These are phyloP conservation scores for Aegilops bicornis DNA, from an alignment of 176 grass and related monocot species.

Conservation along the genomic window DNA sequence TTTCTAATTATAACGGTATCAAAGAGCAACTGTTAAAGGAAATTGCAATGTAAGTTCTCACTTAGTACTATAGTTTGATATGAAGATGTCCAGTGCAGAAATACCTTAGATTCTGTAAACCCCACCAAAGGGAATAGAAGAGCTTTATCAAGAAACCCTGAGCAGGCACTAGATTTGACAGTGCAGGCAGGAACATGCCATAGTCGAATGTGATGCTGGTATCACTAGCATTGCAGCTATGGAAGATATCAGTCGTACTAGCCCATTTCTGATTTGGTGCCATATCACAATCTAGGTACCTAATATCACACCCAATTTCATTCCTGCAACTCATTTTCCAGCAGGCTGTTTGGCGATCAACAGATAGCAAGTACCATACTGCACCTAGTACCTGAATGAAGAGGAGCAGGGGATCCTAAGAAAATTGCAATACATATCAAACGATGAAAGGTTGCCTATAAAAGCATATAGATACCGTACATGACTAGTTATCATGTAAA, in stretches of 20 bases:
- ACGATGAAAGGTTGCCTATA: background rate
- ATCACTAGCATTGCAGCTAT: conserved; percentile 42
- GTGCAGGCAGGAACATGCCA: conserved; percentile 76
- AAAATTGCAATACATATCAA: background rate
- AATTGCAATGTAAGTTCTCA: background rate
- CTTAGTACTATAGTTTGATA: background rate
- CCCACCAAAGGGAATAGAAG: conserved; percentile 96
- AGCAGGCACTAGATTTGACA: conserved; percentile 59
- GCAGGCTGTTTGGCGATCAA: conserved; percentile 84
- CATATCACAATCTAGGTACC: conserved; percentile 65
- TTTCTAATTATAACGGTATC: background rate
- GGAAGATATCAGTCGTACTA: conserved; percentile 47
- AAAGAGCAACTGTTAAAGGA: background rate
- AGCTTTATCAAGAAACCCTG: conserved; percentile 69
- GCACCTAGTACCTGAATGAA: conserved; percentile 77
- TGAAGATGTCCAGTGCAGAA: background rate
- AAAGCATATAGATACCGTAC: conserved; percentile 40
- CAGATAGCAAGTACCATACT: conserved; percentile 78
- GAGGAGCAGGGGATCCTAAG: background rate
- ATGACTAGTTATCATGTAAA: conserved; percentile 97
- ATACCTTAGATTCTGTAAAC: conserved; percentile 97
- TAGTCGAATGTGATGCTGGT: conserved; percentile 36
- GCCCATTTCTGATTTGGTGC: conserved; percentile 38
- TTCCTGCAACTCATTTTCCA: conserved; percentile 69
- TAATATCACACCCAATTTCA: conserved; percentile 52